Base-by-base conservation (phyloP, 192 early-diverging fungal genomes). In the Neocallimastix lanati region DNA sequence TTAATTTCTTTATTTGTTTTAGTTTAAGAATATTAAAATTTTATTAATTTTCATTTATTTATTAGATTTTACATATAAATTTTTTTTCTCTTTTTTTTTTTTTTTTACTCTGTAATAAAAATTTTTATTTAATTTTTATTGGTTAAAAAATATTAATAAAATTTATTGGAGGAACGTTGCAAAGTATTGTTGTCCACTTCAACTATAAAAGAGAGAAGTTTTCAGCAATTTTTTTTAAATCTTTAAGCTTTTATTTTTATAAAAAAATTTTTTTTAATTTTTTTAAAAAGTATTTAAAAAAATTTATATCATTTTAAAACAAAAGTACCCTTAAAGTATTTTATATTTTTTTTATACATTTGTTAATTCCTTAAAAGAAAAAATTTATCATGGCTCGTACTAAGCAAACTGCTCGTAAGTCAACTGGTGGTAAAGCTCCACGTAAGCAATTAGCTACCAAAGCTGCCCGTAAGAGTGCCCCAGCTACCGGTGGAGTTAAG, bases 371-470 rank as follows among this genome's bases (percentile, higher is more conserved):
- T 12, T 33, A 33, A 2, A 12, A 58, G 9, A 28, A n/a, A 36
- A 4, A 28, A 77, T 28, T 76, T 35, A 80, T 80, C 37, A 92
- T 91, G 88, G 89, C 91, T 78, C 86, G 91, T 80, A 92, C 91
- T 84, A 93, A 96, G 89, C 96, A 98, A 86, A 98, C 96, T 77
- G 96, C 96, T 67, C 93, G 96, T 86, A 99, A 99, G 88, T 98
- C 96, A 76, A 99, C 97, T 80, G 97, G 97, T 86, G 97, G 97
- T 83, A 99, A 99, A 87, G 97, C 97, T 28, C 97, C 97, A 77
- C 92, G 97, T 83, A 99, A 98, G 90, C 96, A 80, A 78, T 78
- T 80, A 33, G 80, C 80, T 78, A 80, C 80, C 78, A 80, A 80
- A 83, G 95, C 94, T 30, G 96, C 97, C 28, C 94, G 96, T 89